phyloP scores from a whole-genome alignment of 164 flowering plant species.

The Protea cynaroides region DNA sequence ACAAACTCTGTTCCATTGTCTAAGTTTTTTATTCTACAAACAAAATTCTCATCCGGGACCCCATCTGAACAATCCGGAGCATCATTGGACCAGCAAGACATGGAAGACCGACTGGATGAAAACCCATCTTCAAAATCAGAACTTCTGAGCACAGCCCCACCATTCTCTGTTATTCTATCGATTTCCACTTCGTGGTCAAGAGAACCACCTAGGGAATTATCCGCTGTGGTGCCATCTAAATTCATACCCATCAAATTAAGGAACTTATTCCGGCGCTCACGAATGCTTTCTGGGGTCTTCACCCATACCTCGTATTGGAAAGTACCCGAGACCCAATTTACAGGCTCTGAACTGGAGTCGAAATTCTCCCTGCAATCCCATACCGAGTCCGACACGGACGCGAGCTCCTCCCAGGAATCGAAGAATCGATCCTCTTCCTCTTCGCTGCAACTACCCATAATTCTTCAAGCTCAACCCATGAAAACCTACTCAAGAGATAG shows the following conservation, averaged over 20 bases:
- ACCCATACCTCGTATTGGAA: conserved; percentile 51
- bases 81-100: conserved; percentile 6
- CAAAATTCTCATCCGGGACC: conserved; percentile 17
- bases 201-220: conserved; percentile 18
- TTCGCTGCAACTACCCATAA: conserved; percentile 28
- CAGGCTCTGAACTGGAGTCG: conserved; percentile 12
- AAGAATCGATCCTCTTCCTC: conserved; percentile 54
- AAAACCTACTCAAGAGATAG: conserved; percentile 16
- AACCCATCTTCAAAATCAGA: conserved; percentile 18
- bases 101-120: conserved; percentile 6
- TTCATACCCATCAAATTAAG: conserved; percentile 47
- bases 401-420: conserved; percentile 55
- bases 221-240: conserved; percentile 17
- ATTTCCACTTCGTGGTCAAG: conserved; percentile 11
- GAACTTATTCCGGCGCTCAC: conserved; percentile 56
- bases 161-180: conserved; percentile 27
- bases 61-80: background rate
- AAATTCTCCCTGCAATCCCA: conserved; percentile 37
- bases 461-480: conserved; percentile 23
- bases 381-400: conserved; percentile 45
- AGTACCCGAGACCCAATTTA: conserved; percentile 7
- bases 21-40: conserved; percentile 31
- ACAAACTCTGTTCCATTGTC: conserved; percentile 33
- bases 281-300: conserved; percentile 39
- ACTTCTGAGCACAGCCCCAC: conserved; percentile 46